Conservation (phyloP, 1,284 basidiomycete genomes). For the Rhodotorula mucilaginosa region DNA sequence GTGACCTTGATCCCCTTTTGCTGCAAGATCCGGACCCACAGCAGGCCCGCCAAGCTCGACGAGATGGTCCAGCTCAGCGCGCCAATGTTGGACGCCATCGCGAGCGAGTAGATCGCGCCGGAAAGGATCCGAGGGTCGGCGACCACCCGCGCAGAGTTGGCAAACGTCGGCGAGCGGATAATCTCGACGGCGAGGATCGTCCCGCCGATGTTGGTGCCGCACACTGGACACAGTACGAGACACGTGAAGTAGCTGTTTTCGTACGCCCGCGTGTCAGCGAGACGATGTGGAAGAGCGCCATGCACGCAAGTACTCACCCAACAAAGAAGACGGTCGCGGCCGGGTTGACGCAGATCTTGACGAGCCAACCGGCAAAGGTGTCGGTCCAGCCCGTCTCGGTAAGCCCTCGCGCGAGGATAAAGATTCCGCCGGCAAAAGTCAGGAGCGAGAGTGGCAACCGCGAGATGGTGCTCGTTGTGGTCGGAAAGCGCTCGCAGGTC, state of each 20-base stretch:
- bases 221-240: slow-evolving; percentile 52
- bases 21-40: slow-evolving; percentile 76
- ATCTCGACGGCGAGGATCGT: slow-evolving; percentile 81
- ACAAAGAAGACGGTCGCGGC: slow-evolving; percentile 57
- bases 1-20: slow-evolving; percentile 75
- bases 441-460: slow-evolving; percentile 76
- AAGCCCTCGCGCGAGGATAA: slow-evolving; percentile 86
- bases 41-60: slow-evolving; percentile 81
- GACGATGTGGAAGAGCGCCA: neutral
- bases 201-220: slow-evolving; percentile 89
- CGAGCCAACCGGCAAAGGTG: slow-evolving; percentile 72
- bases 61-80: slow-evolving; percentile 89
- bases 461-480: slow-evolving; percentile 65
- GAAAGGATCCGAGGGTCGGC: slow-evolving; percentile 47
- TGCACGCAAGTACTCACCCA: slow-evolving; percentile 8
- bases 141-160: slow-evolving; percentile 41
- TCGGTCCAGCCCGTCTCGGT: slow-evolving; percentile 85
- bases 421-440: slow-evolving; percentile 92
- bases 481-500: slow-evolving; percentile 62
- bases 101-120: slow-evolving; percentile 60
- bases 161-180: slow-evolving; percentile 49
- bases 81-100: slow-evolving; percentile 82
- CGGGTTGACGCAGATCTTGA: slow-evolving; percentile 54
- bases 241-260: slow-evolving; percentile 27
- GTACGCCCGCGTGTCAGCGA: neutral